A percentile compares a stretch with the other conserved stretches of the same genome.
Evolutionary conservation across 2,329 filamentous ascomycete species (phyloP).

Genomic region (Fusarium euwallaceae): DNA sequence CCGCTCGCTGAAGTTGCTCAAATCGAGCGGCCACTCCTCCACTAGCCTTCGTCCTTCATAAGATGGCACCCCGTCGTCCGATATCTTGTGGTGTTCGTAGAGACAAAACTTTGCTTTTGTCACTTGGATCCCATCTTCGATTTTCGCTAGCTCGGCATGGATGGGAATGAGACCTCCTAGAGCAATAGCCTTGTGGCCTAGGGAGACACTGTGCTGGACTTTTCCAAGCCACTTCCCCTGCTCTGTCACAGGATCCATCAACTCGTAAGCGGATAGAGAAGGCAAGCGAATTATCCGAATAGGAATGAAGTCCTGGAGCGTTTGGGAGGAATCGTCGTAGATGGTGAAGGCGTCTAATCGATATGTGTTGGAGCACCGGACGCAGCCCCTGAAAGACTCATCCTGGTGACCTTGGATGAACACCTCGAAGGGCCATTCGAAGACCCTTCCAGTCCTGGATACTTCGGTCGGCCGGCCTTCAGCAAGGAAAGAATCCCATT

Average conservation of each 20-base stretch:
- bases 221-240: slow-evolving; percentile 1
- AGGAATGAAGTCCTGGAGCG: background rate
- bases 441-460: background rate
- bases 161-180: slow-evolving; percentile 5
- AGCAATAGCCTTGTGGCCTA: slow-evolving; percentile 7
- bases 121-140: background rate
- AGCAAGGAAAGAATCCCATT: slow-evolving; percentile 4
- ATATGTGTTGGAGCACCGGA: slow-evolving; percentile 1
- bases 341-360: background rate
- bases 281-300: slow-evolving; percentile 4
- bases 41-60: slow-evolving; percentile 6
- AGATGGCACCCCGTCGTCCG: background rate
- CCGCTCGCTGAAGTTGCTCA: background rate
- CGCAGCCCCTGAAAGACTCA: slow-evolving; percentile 12
- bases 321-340: background rate
- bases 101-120: slow-evolving; percentile 1
- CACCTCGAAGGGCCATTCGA: slow-evolving; percentile 13
- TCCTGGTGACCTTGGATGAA: slow-evolving; percentile 9
- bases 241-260: slow-evolving; percentile 5
- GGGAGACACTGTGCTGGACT: background rate
- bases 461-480: background rate
- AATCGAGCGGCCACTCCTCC: background rate
- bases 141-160: background rate
- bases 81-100: background rate
- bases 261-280: slow-evolving; percentile 7